Conservation (phyloP, 2,329 filamentous ascomycete species). For the Seiridium cupressi region DNA sequence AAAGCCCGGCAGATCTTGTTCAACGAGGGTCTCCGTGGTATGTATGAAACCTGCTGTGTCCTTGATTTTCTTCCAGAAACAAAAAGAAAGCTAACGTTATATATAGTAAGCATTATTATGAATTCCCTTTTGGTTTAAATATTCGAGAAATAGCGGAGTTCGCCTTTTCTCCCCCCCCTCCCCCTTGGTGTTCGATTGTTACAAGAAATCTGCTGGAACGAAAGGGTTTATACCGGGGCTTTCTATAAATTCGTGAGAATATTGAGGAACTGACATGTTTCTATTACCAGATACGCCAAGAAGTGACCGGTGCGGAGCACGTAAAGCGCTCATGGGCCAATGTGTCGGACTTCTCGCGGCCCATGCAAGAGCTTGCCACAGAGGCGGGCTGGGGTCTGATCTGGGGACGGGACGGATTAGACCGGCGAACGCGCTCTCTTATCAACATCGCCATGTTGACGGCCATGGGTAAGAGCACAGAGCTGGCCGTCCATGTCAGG, state of each 20-base stretch:
- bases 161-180: too few species aligned
- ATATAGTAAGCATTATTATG: too few species aligned
- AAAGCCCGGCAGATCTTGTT: neutral
- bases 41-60: too few species aligned
- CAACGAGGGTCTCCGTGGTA: neutral
- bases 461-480: constrained; percentile 4
- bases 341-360: constrained; percentile 3
- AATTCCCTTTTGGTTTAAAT: too few species aligned
- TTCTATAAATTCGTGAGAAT: too few species aligned
- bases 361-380: constrained; percentile 8
- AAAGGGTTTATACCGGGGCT: too few species aligned
- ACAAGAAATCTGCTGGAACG: too few species aligned
- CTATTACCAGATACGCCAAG: neutral
- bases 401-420: constrained; percentile 2
- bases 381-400: constrained; percentile 7
- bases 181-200: too few species aligned
- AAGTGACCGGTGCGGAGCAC: constrained; percentile 4
- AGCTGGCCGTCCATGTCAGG: constrained; percentile 4
- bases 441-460: constrained; percentile 4
- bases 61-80: too few species aligned
- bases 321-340: constrained; percentile 6
- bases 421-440: constrained; percentile 4
- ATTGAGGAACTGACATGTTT: too few species aligned
- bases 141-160: too few species aligned
- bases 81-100: too few species aligned